phyloP scores from a whole-genome alignment of 2,329 filamentous ascomycete species.

The Aspergillus floridensis region DNA sequence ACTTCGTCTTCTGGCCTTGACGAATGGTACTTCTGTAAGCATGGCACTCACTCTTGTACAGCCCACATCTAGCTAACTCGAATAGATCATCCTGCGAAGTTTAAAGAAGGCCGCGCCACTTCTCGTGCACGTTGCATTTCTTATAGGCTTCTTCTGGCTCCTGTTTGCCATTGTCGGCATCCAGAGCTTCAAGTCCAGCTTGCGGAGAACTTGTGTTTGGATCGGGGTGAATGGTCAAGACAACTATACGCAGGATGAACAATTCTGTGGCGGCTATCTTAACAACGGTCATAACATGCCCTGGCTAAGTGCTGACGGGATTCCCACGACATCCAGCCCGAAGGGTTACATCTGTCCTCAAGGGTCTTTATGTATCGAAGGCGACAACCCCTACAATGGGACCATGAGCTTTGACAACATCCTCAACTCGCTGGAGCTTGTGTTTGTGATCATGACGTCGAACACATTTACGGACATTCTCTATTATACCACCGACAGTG shows the following conservation, averaged over 20 bases:
- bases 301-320: conserved; percentile 64
- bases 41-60: background rate
- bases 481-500: conserved; percentile 88
- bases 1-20: conserved; percentile 82
- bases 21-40: conserved; percentile 84
- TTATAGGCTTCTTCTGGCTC: conserved; percentile 97
- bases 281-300: conserved; percentile 59
- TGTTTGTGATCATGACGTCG: conserved; percentile 97
- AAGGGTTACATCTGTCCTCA: conserved; percentile 89
- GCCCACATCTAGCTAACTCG: conserved; percentile 15
- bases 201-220: conserved; percentile 77
- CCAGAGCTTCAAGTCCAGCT: conserved; percentile 88
- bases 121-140: conserved; percentile 86
- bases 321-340: conserved; percentile 46
- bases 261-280: conserved; percentile 85
- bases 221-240: conserved; percentile 55
- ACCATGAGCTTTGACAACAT: conserved; percentile 97
- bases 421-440: conserved; percentile 81
- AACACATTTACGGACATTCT: conserved; percentile 96
- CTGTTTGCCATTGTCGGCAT: conserved; percentile 95
- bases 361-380: conserved; percentile 79
- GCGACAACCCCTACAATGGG: conserved; percentile 72
- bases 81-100: conserved; percentile 84
- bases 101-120: conserved; percentile 92
- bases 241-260: conserved; percentile 47